phyloP scores from a whole-genome alignment of 371 early-diverging fungal species.

The Paraphysoderma sedebokerense region DNA sequence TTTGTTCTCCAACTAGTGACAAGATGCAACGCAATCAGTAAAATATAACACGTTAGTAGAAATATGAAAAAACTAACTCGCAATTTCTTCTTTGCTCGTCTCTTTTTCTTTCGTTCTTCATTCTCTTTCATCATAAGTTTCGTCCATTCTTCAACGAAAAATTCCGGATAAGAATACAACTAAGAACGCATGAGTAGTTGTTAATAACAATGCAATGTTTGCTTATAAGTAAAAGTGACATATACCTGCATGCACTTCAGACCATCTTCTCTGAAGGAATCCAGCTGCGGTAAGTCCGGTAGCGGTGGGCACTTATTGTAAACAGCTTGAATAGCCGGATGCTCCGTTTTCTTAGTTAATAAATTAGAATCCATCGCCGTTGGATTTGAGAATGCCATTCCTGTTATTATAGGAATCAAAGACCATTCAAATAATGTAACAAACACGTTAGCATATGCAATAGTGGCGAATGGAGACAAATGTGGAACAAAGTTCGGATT shows the following conservation, averaged over 20 bases:
- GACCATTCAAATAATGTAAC: no score
- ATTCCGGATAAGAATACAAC: constrained; percentile 24
- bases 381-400: no score
- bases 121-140: constrained; percentile 14
- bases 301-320: constrained; percentile 14
- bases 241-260: constrained; percentile 13
- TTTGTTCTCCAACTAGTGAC: not conserved
- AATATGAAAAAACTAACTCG: no score
- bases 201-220: not conserved
- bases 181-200: not conserved
- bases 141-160: constrained; percentile 29
- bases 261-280: constrained; percentile 19
- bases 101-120: constrained; percentile 10
- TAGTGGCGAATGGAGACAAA: no score
- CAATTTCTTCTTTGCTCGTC: constrained; percentile 5
- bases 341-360: constrained; percentile 13
- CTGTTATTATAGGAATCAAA: no score
- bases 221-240: not conserved
- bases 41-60: no score
- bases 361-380: no score
- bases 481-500: no score
- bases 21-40: no score
- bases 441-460: no score
- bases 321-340: constrained; percentile 4
- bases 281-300: constrained; percentile 15